phyloP scores from a whole-genome alignment of 495 filamentous ascomycete species.

The Pyrenula aspistea region DNA sequence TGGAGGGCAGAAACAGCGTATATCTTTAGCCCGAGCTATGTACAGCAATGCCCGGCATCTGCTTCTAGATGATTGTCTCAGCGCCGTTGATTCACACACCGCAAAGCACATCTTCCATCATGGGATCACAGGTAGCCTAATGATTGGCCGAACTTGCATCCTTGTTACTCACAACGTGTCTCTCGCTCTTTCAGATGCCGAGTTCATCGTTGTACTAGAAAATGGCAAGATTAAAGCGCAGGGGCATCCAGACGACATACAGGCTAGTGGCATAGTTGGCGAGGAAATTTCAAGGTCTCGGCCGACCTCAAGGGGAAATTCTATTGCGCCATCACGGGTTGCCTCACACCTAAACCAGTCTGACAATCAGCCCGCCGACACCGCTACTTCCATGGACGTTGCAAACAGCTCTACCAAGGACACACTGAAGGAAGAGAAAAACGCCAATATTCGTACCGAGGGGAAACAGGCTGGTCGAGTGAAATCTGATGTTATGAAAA shows the following conservation, averaged over 20 bases:
- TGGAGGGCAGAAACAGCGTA: conserved; percentile 95
- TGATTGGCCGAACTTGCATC: conserved; percentile 82
- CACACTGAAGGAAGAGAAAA: conserved; percentile 30
- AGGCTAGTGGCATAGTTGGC: conserved; percentile 71
- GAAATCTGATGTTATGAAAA: conserved; percentile 67
- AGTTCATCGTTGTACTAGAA: conserved; percentile 72
- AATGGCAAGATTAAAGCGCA: conserved; percentile 74
- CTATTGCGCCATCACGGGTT: conserved; percentile 59
- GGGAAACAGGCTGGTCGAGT: conserved; percentile 73
- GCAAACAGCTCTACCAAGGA: conserved; percentile 26
- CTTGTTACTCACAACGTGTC: conserved; percentile 93
- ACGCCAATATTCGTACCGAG: conserved; percentile 46
- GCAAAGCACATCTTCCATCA: conserved; percentile 97
- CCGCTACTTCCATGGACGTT: conserved; percentile 28
- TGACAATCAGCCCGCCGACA: conserved; percentile 37
- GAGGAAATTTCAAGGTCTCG: conserved; percentile 69
- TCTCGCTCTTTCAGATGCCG: conserved; percentile 65
- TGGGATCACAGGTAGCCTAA: conserved; percentile 80
- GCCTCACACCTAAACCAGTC: conserved; percentile 39
- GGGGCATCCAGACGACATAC: conserved; percentile 63
- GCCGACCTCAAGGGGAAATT: conserved; percentile 50
- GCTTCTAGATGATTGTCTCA: conserved; percentile 89
- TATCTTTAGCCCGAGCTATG: conserved; percentile 84
- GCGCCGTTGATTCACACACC: conserved; percentile 97
- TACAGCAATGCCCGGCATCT: conserved; percentile 88